Conservation (phyloP, 2,329 filamentous ascomycete species). For the Sporothrix globosa region DNA sequence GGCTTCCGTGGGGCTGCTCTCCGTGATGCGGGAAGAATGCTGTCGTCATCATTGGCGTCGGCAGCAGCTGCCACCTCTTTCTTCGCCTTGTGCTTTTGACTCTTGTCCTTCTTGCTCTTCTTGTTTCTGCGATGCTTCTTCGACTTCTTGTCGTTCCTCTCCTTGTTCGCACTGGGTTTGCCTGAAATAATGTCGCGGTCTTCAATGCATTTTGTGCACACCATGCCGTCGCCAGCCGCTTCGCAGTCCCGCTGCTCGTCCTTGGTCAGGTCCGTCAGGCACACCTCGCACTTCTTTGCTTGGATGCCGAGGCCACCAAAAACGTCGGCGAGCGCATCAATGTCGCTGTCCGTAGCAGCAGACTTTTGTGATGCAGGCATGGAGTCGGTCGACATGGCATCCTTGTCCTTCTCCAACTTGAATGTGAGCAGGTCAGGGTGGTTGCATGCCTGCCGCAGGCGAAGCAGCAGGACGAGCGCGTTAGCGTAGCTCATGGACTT, state of each 20-base stretch:
- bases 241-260: constrained; percentile 52
- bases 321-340: constrained; percentile 83
- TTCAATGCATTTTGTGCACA: constrained; percentile 73
- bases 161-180: constrained; percentile 39
- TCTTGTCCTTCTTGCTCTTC: constrained; percentile 44
- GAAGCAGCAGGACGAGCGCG: constrained; percentile 86
- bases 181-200: constrained; percentile 68
- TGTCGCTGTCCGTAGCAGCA: constrained; percentile 60
- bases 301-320: constrained; percentile 82
- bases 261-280: constrained; percentile 67
- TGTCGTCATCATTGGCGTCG: constrained; percentile 44
- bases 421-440: constrained; percentile 86
- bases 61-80: constrained; percentile 46
- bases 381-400: constrained; percentile 71
- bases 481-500: constrained; percentile 83
- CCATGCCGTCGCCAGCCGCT: constrained; percentile 46
- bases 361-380: constrained; percentile 52
- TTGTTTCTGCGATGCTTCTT: constrained; percentile 39
- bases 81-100: constrained; percentile 45
- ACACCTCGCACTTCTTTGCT: constrained; percentile 80
- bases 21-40: constrained; percentile 36
- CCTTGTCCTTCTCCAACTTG: constrained; percentile 84
- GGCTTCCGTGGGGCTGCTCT: constrained; percentile 42
- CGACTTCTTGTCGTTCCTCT: constrained; percentile 44
- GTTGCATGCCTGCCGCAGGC: constrained; percentile 90